phyloP scores from a whole-genome alignment of 208 protist genomes.

The Crithidia brevicula region DNA sequence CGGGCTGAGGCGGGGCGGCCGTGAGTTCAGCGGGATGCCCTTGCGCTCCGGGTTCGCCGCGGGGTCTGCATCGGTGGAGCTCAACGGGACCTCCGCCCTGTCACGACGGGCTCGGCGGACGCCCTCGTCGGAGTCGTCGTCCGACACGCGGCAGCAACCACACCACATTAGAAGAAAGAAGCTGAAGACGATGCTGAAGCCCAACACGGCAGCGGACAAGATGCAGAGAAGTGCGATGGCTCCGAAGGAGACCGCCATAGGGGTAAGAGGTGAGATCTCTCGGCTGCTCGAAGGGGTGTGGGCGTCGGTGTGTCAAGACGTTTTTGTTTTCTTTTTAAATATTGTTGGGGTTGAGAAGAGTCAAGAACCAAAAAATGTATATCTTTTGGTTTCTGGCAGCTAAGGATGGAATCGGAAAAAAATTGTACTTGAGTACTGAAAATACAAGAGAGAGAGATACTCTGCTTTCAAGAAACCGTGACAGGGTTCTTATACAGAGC shows the following conservation, averaged over 20 bases:
- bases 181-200: constrained; percentile 8
- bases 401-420: no score
- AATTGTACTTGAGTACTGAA: no score
- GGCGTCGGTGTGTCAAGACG: no score
- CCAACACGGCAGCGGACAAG: background rate
- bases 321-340: no score
- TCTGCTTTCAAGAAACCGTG: no score
- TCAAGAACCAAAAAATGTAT: no score
- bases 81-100: background rate
- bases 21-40: constrained; percentile 45
- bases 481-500: no score
- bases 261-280: background rate
- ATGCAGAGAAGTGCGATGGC: constrained; percentile 11
- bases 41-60: constrained; percentile 16
- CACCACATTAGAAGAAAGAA: constrained; percentile 14
- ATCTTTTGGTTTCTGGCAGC: no score
- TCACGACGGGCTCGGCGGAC: background rate
- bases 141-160: constrained; percentile 8
- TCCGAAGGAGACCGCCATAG: constrained; percentile 3
- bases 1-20: constrained; percentile 29
- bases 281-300: no score
- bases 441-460: no score
- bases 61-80: background rate
- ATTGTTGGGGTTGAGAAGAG: no score
- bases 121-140: constrained; percentile 1